Base-by-base conservation (phyloP, 164 flowering plant genomes). In the Vitis cinerea region DNA sequence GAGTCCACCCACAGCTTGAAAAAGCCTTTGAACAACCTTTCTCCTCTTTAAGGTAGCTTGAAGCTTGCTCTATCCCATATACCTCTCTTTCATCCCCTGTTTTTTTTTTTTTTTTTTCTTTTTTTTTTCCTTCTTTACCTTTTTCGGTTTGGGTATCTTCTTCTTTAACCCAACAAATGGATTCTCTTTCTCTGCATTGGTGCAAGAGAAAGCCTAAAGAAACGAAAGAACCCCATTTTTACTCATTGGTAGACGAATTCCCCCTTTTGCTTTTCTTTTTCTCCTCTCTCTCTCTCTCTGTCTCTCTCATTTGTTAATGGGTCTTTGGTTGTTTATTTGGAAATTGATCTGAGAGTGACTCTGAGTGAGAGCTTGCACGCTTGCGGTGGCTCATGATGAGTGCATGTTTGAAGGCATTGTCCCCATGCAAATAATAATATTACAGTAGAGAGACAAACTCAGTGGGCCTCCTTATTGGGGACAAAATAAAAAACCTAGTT, bases 181-280 rank as follows among this genome's bases (percentile, higher is more conserved):
- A 71, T 69, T 71, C 64, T 69, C 69, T 15, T 77, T 51, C 51
- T n/a, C 17, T 69, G 64, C 81, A 71, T 81, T 74, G 84, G 23
- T 79, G 69, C 71, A 74, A 76, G 80, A 81, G 84, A 81, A 81
- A 81, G 84, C 70, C 68, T 68, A 78, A 76, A 81, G 65, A 49
- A 53, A 61, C 4, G 17, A 54, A 60, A 65, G 50, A 49, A 53
- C 56, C 27, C 71, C 55, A 68, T 44, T 65, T 62, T 49, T 53
- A 57, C 55, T 66, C 59, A 70, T 61, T 63, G 76, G 72, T 29
- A 53, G 68, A 37, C 64, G 52, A 75, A 59, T 53, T 29, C 30
- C 10, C 11, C 27, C 65, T 61, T 70, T 69, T 50, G 16, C 74
- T 79, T 75, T 74, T 63, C 23, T 30, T 37, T 37, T 3, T 37